Conservation (phyloP, 805 yeast genomes). For the Cephaloascus albidus region DNA sequence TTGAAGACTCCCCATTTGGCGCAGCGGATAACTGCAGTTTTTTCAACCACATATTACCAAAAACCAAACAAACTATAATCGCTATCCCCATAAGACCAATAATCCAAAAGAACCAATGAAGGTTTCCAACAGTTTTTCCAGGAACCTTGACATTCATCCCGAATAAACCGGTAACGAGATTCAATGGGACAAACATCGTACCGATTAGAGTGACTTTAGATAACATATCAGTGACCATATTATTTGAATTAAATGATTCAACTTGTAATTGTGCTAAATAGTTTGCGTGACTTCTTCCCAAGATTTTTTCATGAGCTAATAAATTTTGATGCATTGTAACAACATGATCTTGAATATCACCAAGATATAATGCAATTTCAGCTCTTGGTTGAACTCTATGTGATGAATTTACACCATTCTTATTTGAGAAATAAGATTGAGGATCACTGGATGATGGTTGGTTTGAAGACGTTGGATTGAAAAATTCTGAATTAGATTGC, state of each 20-base stretch:
- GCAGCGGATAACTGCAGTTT: conserved; percentile 5
- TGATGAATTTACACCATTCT: conserved; percentile 2
- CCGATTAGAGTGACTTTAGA: conserved; percentile 87
- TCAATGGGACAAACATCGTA: conserved; percentile 87
- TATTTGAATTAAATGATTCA: conserved; percentile 79
- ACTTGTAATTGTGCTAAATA: conserved; percentile 92
- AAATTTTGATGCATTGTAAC: conserved; percentile 95
- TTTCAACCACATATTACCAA: conserved; percentile 13
- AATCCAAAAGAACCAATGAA: conserved; percentile 65
- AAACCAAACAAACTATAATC: conserved; percentile 14
- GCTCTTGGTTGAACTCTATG: conserved; percentile 56
- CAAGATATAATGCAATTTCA: conserved; percentile 84
- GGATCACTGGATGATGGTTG: too few relatives aligned
- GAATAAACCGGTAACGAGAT: conserved; percentile 82
- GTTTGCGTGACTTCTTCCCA: conserved; percentile 84
- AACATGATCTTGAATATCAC: conserved; percentile 96
- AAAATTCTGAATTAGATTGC: conserved; percentile 8
- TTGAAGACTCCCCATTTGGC: conserved; percentile 3
- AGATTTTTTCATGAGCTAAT: conserved; percentile 84
- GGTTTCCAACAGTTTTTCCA: conserved; percentile 38
- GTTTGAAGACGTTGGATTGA: too few relatives aligned
- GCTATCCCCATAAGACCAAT: conserved; percentile 34
- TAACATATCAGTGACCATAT: conserved; percentile 76
- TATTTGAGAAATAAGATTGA: conserved; percentile 4
- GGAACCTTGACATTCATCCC: conserved; percentile 95